Percentiles rank a stretch among this genome's conserved stretches.
These are phyloP conservation scores for Globisporangium orthogonon DNA, from an alignment of 352 stramenopile species.

Conservation along the genomic window DNA sequence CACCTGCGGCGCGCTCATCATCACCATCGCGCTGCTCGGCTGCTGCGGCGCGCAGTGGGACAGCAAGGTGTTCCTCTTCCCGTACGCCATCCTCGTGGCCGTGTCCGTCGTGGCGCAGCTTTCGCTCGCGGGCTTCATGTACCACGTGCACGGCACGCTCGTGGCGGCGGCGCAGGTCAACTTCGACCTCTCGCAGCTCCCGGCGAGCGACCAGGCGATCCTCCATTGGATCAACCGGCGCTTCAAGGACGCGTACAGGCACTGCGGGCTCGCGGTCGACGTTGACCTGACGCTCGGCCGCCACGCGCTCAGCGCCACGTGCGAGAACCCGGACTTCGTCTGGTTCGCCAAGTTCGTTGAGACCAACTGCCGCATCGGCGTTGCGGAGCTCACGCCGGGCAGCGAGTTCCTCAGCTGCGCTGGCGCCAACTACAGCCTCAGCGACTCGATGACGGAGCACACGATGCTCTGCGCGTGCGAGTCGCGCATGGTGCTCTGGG, in stretches of 20 bases:
- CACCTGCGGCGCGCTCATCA: slow-evolving; percentile 70
- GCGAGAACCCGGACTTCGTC: slow-evolving; percentile 42
- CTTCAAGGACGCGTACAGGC: slow-evolving; percentile 71
- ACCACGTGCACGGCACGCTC: slow-evolving; percentile 71
- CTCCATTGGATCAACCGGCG: slow-evolving; percentile 73
- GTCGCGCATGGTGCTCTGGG: slow-evolving; percentile 70
- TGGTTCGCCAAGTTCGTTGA: slow-evolving; percentile 77
- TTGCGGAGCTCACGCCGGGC: slow-evolving; percentile 35
- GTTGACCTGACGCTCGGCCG: slow-evolving; percentile 40
- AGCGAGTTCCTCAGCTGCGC: slow-evolving; percentile 72
- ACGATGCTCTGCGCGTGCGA: slow-evolving; percentile 81
- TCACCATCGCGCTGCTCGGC: slow-evolving; percentile 68
- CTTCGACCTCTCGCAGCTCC: slow-evolving; percentile 63
- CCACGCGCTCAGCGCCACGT: slow-evolving; percentile 41
- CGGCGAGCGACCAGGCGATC: slow-evolving; percentile 45
- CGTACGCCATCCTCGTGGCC: slow-evolving; percentile 70
- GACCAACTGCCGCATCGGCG: slow-evolving; percentile 60
- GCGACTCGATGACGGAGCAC: slow-evolving; percentile 62
- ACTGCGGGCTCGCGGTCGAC: slow-evolving; percentile 63
- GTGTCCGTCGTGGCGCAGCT: slow-evolving; percentile 78
- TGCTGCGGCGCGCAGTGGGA: slow-evolving; percentile 83
- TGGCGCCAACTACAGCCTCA: slow-evolving; percentile 52
- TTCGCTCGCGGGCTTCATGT: slow-evolving; percentile 73
- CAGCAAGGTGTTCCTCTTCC: slow-evolving; percentile 82
- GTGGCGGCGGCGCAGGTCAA: slow-evolving; percentile 53